phyloP scores from a whole-genome alignment of 768 basidiomycete species.

The Lactarius sanguifluus region DNA sequence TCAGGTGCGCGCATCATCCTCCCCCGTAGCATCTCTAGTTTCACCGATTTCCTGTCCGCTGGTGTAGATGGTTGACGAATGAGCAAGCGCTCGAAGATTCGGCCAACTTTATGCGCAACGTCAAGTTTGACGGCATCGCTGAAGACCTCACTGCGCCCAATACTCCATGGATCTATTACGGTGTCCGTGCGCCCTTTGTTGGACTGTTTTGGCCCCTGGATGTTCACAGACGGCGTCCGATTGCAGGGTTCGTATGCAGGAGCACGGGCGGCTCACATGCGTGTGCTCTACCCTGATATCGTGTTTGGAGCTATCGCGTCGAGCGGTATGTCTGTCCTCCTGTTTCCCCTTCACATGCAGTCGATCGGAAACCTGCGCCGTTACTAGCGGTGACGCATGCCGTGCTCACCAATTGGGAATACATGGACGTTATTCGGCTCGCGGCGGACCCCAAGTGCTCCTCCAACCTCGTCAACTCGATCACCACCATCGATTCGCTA shows the following conservation, averaged over 20 bases:
- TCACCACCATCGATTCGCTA: slow-evolving; percentile 61
- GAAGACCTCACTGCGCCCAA: slow-evolving; percentile 69
- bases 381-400: slow-evolving; percentile 80
- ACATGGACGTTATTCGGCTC: slow-evolving; percentile 78
- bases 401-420: slow-evolving; percentile 79
- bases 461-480: slow-evolving; percentile 54
- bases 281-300: slow-evolving; percentile 80
- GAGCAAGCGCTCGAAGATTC: slow-evolving; percentile 89
- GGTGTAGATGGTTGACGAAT: slow-evolving; percentile 78
- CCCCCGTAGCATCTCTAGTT: neutral
- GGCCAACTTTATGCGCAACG: slow-evolving; percentile 83
- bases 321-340: slow-evolving; percentile 54
- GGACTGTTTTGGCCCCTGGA: neutral
- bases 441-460: slow-evolving; percentile 67
- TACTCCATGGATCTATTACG: slow-evolving; percentile 92
- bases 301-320: slow-evolving; percentile 90
- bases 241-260: slow-evolving; percentile 88
- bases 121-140: slow-evolving; percentile 69
- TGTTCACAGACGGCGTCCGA: neutral
- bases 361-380: neutral
- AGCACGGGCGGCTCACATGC: slow-evolving; percentile 91
- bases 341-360: neutral
- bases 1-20: slow-evolving; percentile 49
- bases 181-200: slow-evolving; percentile 48
- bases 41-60: neutral